Evolutionary conservation across 768 basidiomycete genomes (phyloP), one percentile per base, ranked within the genome.

Genomic region (Hypholoma fasciculare): DNA sequence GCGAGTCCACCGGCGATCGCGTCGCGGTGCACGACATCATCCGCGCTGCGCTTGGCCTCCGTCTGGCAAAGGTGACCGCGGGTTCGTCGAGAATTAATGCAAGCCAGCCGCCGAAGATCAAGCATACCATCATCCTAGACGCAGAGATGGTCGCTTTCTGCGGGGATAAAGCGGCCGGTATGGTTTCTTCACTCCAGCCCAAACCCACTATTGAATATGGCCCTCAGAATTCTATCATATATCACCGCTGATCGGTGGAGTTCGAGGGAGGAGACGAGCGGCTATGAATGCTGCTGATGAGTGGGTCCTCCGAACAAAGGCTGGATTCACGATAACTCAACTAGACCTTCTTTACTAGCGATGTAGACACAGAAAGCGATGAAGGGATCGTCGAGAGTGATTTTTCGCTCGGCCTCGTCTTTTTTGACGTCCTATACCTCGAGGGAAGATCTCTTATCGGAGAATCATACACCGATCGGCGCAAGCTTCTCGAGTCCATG

Each of bases 71-170:
- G 30, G 3, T 61, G 39, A 36, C 51, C 38, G 37, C 26, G 37
- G 34, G 46, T 44, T 23, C 34, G 36, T 12, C 30, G 19, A 30
- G 16, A 52, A 46, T 34, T 9, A 2, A 20, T 43, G 57, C 27
- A 34, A 42, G 26, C 20, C 51, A 20, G 36, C 50, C 56, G 40
- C 52, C 34, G 61, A 66, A 13, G 26, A 69, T 79, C 27, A 73
- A 68, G 50, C 67, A 73, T 51, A 78, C 80, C 61, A 63, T 85
- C 38, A 79, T 86, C 38, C 66, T 82, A 0, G 95, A 98, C 67
- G 94, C 94, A 2, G 95, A 98, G 71, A 92, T 96, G 87, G 88
- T 96, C 5, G 88, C 91, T 0, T 96, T 83, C 69, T 82, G 89
- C 38, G 88, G 87, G 26, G 71, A 75, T 9, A 67, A 75, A 23